Evolutionary conservation across 176 grass and related monocot species (phyloP), one percentile per base, ranked within the genome.

Genomic region (Avena sativa): DNA sequence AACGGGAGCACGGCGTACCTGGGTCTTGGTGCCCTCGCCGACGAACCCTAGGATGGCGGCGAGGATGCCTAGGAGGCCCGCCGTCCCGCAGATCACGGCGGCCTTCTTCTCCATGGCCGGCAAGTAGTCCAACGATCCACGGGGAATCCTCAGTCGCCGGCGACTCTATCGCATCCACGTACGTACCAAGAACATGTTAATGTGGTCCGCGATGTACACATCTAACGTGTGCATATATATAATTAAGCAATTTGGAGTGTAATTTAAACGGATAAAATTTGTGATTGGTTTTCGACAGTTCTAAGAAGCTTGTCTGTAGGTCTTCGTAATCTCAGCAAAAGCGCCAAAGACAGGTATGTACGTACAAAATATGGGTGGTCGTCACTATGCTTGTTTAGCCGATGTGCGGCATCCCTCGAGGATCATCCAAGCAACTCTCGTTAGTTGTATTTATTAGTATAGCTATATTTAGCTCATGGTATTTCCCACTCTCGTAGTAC

Each of bases 11-110:
- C 15, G 12, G 14, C 12, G 8, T 60, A 43, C 76, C 76, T 79
- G 34, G 20, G 77, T 61, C 7, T 79, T 79, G 77, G 77, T 79
- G 77, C 36, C 1, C 36, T 79, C 77, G 36, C 77, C 77, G 34
- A 61, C 77, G 77, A 79, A 79, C 12, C 77, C 77, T 79, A 79
- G 56, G 36, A 62, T 61, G 36, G 12, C 77, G 19, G 77, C 56
- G 36, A 79, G 10, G 38, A 79, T 56, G 56, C 77, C 77, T 4
- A 61, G 77, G 20, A 79, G 12, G 77, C 77, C 20, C 77, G 56
- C 77, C 56, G 56, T 77, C 9, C 74, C 77, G 20, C 77, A 79
- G 77, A 79, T 46, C 77, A 79, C 36, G 1, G 20, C 77, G 77
- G 12, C 56, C 56, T 61, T 79, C 77, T 61, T 79, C 77, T 58